Percentiles rank a stretch among this genome's conserved stretches.
Conservation (phyloP, 345 rosid species). For the Leavenworthia alabamica region DNA sequence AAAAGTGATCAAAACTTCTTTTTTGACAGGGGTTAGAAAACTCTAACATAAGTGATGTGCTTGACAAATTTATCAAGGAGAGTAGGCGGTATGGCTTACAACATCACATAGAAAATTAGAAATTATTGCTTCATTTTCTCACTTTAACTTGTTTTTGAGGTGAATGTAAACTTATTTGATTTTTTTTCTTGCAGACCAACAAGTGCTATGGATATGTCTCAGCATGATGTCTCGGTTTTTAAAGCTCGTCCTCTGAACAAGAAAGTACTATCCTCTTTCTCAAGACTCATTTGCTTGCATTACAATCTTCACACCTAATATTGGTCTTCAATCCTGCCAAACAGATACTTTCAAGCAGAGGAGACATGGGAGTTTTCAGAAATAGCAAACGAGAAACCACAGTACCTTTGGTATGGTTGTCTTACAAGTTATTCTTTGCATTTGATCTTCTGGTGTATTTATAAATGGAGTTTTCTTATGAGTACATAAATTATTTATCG, state of each 20-base stretch:
- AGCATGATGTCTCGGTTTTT: conserved; percentile 43
- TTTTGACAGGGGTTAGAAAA: conserved; percentile 45
- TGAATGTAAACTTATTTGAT: neutral
- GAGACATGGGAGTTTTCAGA: conserved; percentile 63
- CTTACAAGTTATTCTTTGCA: neutral
- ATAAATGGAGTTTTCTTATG: neutral
- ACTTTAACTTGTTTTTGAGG: neutral
- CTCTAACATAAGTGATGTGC: conserved; percentile 28
- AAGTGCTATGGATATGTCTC: conserved; percentile 33
- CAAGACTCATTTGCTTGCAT: neutral
- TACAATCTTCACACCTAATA: neutral
- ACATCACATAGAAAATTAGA: neutral
- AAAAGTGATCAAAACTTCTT: conserved; percentile 18
- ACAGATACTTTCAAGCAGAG: conserved; percentile 77
- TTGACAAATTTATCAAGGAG: conserved; percentile 39
- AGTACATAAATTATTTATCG: neutral
- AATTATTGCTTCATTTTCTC: neutral
- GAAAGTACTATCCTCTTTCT: conserved; percentile 49
- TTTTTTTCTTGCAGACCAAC: conserved; percentile 30
- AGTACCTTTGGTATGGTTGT: conserved; percentile 57
- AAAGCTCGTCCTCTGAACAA: conserved; percentile 76
- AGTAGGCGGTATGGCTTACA: conserved; percentile 40
- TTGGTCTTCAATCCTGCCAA: neutral
- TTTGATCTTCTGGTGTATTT: neutral
- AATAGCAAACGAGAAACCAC: conserved; percentile 71